Evolutionary conservation across 306 rosid species (phyloP), one percentile per base, ranked within the genome.

Genomic region (Quercus agrifolia): DNA sequence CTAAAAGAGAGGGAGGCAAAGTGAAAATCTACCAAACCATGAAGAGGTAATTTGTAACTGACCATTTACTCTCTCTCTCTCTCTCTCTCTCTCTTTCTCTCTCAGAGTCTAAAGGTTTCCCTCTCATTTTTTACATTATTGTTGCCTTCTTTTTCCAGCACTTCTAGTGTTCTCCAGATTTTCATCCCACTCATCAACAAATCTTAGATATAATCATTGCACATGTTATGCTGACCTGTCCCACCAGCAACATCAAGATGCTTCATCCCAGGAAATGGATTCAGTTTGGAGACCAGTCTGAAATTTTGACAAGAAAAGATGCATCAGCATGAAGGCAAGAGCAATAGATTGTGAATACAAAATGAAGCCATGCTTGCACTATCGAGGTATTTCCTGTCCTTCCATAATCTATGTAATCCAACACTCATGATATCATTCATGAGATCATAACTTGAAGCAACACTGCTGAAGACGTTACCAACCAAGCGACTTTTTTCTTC

Each of bases 231-330:
- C 84, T 62, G 33, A 90, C 99, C 99, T 86, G 99, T 95, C 76
- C 98, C 99, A 79, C 99, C 99, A 73, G 99, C 97, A 71, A 91
- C 96, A 78, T 95, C 99, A 67, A 95, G 98, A 91, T 93, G 99
- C 79, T 87, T 91, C 97, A 91, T 95, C 83, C 98, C 97, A 74
- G 91, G 96, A 90, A 93, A 95, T 59, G 99, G 99, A 86, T 89
- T 88, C 77, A 95, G 77, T 88, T 89, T 83, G 57, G 97, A 91
- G 82, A 95, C 98, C 67, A 95, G 78, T 82, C 99, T 91, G 94
- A 74, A 80, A 79, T 71, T 51, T 84, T 79, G 80, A 49, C 75
- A 57, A 81, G 51, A 55, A 70, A 75, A 55, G 5, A 71, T 56
- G 83, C 52, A 80, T 38, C 57, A 76, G 77, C 15, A 52, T 41